Evolutionary conservation across 78 protist genomes (phyloP).

Genomic region (Protostelium mycophagum): DNA sequence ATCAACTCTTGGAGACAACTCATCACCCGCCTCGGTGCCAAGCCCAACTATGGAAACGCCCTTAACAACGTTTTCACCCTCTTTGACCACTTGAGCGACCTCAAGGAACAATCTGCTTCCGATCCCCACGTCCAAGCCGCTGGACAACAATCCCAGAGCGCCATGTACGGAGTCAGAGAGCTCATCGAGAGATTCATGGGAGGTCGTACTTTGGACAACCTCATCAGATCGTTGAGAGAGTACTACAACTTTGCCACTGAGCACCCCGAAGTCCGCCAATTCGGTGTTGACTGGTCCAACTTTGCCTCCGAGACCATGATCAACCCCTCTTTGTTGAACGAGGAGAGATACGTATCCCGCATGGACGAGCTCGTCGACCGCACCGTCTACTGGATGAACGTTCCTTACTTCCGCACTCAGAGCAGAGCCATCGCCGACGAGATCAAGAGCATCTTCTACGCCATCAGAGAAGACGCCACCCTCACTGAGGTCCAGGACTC

Average conservation of each 20-base stretch:
- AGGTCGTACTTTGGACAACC: neutral
- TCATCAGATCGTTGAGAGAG: neutral
- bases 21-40: slow-evolving; percentile 1
- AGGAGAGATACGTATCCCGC: neutral
- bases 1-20: neutral
- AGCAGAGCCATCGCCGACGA: neutral
- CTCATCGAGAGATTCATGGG: neutral
- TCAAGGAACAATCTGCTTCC: neutral
- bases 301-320: neutral
- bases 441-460: neutral
- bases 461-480: neutral
- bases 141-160: neutral
- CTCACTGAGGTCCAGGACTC: slow-evolving; percentile 1
- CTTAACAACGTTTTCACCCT: neutral
- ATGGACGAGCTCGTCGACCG: neutral
- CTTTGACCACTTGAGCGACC: neutral
- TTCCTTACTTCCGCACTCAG: neutral
- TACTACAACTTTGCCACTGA: neutral
- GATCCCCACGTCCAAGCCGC: neutral
- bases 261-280: neutral
- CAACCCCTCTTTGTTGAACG: neutral
- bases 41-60: neutral
- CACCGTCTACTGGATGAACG: neutral
- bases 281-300: neutral
- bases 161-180: neutral